Evolutionary conservation across 1,139 yeast genomes (phyloP).

Genomic region (Zhuliangozyma blackwelliae): DNA sequence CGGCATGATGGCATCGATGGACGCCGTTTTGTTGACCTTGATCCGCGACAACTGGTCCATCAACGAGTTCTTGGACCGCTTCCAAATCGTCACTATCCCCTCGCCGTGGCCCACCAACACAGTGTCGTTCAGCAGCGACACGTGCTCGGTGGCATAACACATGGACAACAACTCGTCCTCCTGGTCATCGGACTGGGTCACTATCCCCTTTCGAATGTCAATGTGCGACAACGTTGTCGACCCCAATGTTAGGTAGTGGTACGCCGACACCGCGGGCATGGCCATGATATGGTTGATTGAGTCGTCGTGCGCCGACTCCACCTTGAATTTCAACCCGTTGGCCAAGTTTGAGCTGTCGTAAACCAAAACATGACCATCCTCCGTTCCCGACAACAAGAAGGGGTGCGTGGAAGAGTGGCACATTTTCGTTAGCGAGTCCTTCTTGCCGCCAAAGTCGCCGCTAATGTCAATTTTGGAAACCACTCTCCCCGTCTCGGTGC

Average conservation of each 20-base stretch:
- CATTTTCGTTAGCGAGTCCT: constrained; percentile 54
- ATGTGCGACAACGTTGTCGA: constrained; percentile 77
- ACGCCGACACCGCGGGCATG: constrained; percentile 66
- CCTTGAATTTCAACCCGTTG: constrained; percentile 34
- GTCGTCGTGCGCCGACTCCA: constrained; percentile 62
- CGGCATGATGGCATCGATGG: constrained; percentile 73
- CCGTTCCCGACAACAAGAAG: constrained; percentile 73
- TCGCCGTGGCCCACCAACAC: constrained; percentile 81
- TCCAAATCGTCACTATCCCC: constrained; percentile 93
- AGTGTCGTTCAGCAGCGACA: constrained; percentile 50
- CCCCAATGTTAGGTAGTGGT: constrained; percentile 78
- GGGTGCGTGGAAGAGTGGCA: constrained; percentile 62
- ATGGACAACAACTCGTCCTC: constrained; percentile 86
- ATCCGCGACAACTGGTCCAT: constrained; percentile 82
- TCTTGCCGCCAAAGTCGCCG: constrained; percentile 21
- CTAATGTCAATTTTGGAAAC: constrained; percentile 42
- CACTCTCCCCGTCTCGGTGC: constrained; percentile 72
- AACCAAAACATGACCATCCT: constrained; percentile 61
- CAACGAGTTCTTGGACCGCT: constrained; percentile 58
- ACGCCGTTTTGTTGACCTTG: constrained; percentile 63
- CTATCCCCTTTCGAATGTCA: constrained; percentile 69
- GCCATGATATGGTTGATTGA: constrained; percentile 71
- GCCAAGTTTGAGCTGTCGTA: constrained; percentile 52
- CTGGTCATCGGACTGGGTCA: constrained; percentile 76
- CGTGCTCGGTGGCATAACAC: constrained; percentile 51